Evolutionary conservation across 2,329 filamentous ascomycete genomes (phyloP), one percentile per base, ranked within the genome.

Genomic region (Talaromyces sp.): DNA sequence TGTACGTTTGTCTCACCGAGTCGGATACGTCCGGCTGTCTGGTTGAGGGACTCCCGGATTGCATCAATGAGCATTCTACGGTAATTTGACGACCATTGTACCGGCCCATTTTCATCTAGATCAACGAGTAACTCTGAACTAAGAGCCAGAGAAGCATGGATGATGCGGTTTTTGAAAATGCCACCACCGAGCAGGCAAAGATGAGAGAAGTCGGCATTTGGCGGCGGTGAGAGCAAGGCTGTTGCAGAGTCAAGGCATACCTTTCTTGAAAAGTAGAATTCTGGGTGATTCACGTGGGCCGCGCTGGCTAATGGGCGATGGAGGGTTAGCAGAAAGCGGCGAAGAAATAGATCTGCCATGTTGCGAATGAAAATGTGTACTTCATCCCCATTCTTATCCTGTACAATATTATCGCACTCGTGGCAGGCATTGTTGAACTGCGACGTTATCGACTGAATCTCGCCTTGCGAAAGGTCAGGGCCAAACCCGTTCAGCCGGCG

Each of bases 121-220:
- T 61, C 59, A 56, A 61, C 40, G 7, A 61, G 23, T 7, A 61
- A 51, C 31, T 61, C 59, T 7, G 59, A 56, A n/a, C 53, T 54
- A 5, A 61, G 33, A 14, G 59, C 53, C 7, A 61, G 34, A 10
- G 59, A 56, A 14, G 51, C 53, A 52, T 61, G 59, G 33, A 61
- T 61, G 3, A 61, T 56, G 3, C 59, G 53, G 27, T 61, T 61
- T 28, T 56, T 61, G 53, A 61, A 61, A 28, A 61, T 52, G 1
- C 53, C 59, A 30, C 59, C 56, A 18, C 53, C 59, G 28, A 53
- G 59, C 16, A 61, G 18, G 5, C 50, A 10, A 16, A 61, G 53
- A 56, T 42, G 59, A 14, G n/a, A 51, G 36, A 61, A 61, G 10
- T 52, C 34, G 5, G 50, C 31, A 14, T 50, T 55, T 18, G 50